Percentiles rank a stretch among this genome's conserved stretches.
phyloP scores from a whole-genome alignment of 345 rosid genomes.

The Cardamine resedifolia region DNA sequence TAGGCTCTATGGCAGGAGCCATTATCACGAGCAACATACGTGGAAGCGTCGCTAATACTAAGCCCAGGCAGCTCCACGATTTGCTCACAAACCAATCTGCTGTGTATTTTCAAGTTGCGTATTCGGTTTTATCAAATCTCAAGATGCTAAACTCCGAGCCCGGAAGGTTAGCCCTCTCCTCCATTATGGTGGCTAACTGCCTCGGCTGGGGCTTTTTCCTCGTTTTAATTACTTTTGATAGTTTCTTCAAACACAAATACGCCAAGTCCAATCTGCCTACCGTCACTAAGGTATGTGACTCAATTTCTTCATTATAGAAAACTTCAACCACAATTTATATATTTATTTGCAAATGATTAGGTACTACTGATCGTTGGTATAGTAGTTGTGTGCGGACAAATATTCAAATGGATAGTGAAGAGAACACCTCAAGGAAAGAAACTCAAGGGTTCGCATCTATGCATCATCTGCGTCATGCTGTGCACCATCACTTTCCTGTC shows the following conservation, averaged over 20 bases:
- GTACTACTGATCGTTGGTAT: conserved; percentile 19
- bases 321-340: no score
- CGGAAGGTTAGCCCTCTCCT: conserved; percentile 44
- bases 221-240: background rate
- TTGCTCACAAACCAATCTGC: conserved; percentile 1
- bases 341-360: no score
- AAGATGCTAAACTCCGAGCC: conserved; percentile 47
- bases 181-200: conserved; percentile 36
- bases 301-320: no score
- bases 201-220: conserved; percentile 15
- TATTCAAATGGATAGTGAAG: conserved; percentile 41
- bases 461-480: conserved; percentile 34
- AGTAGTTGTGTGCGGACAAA: conserved; percentile 35
- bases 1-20: background rate
- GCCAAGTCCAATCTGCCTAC: background rate
- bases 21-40: background rate
- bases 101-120: conserved; percentile 37
- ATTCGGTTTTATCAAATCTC: conserved; percentile 37
- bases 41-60: conserved; percentile 18
- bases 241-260: background rate
- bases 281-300: background rate
- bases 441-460: conserved; percentile 28
- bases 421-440: conserved; percentile 40
- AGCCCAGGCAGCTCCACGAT: background rate
- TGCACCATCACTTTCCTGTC: conserved; percentile 10